A percentile compares a stretch with the other conserved stretches of the same genome.
phyloP scores from a whole-genome alignment of 83 land plant species.

The Picea abies region DNA sequence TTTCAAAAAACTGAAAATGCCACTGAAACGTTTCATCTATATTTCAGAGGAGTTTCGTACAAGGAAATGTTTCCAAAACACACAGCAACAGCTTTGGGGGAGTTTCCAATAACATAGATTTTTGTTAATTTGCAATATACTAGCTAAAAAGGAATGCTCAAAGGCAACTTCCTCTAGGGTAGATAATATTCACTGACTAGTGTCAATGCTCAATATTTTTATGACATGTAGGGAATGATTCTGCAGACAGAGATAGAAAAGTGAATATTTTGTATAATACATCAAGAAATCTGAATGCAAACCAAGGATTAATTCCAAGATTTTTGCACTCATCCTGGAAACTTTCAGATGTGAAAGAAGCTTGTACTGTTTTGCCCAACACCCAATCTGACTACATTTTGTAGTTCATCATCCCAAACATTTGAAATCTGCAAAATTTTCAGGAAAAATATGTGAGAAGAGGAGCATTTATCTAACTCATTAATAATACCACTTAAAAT shows the following conservation, averaged over 20 bases:
- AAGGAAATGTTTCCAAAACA: too few species aligned
- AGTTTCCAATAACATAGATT: too few species aligned
- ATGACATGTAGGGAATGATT: not conserved
- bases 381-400: conserved; percentile 4
- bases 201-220: conserved; percentile 1
- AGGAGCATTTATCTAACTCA: not conserved
- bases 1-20: too few species aligned
- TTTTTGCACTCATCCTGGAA: not conserved
- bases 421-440: not conserved
- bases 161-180: not conserved
- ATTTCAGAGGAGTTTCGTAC: too few species aligned
- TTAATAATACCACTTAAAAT: not conserved
- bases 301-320: not conserved
- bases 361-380: conserved; percentile 2
- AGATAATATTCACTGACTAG: too few species aligned
- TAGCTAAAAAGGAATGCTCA: not conserved
- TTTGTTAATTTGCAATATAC: too few species aligned
- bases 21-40: too few species aligned
- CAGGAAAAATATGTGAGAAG: not conserved
- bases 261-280: not conserved
- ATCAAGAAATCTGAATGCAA: not conserved
- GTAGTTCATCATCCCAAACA: conserved; percentile 9
- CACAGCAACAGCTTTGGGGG: too few species aligned
- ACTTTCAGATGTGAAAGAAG: conserved; percentile 4
- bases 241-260: not conserved